Evolutionary conservation across 2,329 filamentous ascomycete genomes (phyloP).

Genomic region (Camillea tinctor): DNA sequence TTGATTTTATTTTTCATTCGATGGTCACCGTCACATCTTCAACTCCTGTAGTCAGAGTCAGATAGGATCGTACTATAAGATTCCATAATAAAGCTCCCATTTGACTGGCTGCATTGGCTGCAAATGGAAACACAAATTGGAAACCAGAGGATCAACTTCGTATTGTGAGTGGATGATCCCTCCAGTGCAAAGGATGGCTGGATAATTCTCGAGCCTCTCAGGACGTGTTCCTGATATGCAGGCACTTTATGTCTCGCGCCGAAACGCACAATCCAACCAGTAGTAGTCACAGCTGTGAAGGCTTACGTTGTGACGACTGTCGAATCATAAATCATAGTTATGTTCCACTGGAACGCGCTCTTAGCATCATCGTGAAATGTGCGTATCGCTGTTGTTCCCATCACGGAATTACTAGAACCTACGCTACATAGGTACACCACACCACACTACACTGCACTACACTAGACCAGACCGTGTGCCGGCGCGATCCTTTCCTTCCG

Average conservation of each 20-base stretch:
- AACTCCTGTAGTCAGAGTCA: neutral
- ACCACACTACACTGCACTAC: too few species aligned
- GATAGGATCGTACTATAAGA: neutral
- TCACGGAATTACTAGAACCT: neutral
- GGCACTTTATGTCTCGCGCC: constrained; percentile 16
- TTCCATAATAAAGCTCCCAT: neutral
- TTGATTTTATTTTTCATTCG: constrained; percentile 23
- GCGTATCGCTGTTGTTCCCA: constrained; percentile 1
- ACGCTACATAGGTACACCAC: neutral
- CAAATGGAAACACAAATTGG: constrained; percentile 14
- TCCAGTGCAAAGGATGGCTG: constrained; percentile 10
- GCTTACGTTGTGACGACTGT: constrained; percentile 9
- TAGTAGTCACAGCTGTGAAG: constrained; percentile 9
- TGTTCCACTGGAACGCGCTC: constrained; percentile 7
- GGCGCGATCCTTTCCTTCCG: neutral
- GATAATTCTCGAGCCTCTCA: neutral
- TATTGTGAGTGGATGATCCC: constrained; percentile 20
- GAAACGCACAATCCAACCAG: constrained; percentile 18
- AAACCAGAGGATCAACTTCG: constrained; percentile 17
- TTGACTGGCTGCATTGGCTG: constrained; percentile 18
- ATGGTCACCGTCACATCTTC: constrained; percentile 17
- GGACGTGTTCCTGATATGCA: constrained; percentile 23
- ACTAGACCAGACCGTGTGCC: neutral
- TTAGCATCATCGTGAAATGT: neutral
- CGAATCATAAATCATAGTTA: constrained; percentile 13